A percentile compares a stretch with the other conserved stretches of the same genome.
Conservation (phyloP, 345 rosid species). For the Trapa incisa region DNA sequence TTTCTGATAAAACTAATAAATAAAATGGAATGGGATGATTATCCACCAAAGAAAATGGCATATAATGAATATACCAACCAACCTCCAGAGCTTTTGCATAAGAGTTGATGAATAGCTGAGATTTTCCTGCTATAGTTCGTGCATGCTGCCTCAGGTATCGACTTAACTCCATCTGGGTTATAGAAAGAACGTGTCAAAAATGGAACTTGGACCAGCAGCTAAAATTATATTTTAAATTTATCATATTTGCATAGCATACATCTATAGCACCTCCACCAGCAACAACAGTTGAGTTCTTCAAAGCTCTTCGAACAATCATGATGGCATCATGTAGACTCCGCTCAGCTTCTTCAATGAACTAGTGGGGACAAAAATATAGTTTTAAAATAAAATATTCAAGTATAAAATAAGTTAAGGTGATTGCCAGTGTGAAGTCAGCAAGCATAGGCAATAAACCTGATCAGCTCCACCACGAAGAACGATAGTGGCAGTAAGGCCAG, state of each 20-base stretch:
- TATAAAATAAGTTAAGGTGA: not conserved
- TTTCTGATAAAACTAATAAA: not conserved
- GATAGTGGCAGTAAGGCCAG: constrained; percentile 85
- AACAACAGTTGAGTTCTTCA: constrained; percentile 93
- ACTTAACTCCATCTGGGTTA: constrained; percentile 91
- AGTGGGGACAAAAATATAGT: constrained; percentile 5
- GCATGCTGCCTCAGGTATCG: constrained; percentile 87
- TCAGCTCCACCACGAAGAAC: constrained; percentile 99
- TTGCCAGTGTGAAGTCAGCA: not conserved
- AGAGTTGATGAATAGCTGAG: constrained; percentile 89
- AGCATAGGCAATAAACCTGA: constrained; percentile 45
- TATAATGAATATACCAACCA: not conserved
- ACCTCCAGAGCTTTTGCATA: constrained; percentile 99
- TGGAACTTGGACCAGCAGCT: not conserved
- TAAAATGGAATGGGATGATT: not conserved
- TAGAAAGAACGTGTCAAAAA: constrained; percentile 12
- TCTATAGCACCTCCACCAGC: constrained; percentile 99
- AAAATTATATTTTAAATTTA: not conserved
- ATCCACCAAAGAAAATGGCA: not conserved
- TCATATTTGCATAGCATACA: constrained; percentile 34
- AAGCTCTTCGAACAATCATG: constrained; percentile 97
- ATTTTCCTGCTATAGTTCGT: constrained; percentile 87
- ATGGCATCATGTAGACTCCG: constrained; percentile 98
- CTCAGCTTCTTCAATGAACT: constrained; percentile 99
- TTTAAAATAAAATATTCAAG: not conserved